Evolutionary conservation across 208 protist species (phyloP).

Genomic region (Trypanosoma conorhini): DNA sequence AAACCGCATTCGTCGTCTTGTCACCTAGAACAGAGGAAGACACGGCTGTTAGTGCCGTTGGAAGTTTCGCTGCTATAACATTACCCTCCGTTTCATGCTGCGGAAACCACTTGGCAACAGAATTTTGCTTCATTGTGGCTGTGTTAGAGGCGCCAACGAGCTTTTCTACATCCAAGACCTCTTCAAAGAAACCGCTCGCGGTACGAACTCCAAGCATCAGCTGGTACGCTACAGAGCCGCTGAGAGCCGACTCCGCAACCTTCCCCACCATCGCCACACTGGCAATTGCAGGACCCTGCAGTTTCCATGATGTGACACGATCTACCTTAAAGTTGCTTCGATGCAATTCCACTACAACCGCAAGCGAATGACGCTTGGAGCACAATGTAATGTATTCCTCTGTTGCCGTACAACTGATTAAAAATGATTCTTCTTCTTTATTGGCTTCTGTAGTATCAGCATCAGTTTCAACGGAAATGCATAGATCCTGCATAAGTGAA

Average conservation of each 20-base stretch:
- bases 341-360: slow-evolving; percentile 81
- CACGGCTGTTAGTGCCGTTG: slow-evolving; percentile 62
- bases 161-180: slow-evolving; percentile 73
- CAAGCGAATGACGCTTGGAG: slow-evolving; percentile 53
- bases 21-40: slow-evolving; percentile 82
- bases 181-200: slow-evolving; percentile 65
- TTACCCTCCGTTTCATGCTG: slow-evolving; percentile 9
- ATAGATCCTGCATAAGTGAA: slow-evolving; percentile 82
- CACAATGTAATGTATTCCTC: slow-evolving; percentile 91
- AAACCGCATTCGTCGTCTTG: slow-evolving; percentile 64
- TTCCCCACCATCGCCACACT: slow-evolving; percentile 79
- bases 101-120: slow-evolving; percentile 74
- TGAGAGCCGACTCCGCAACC: slow-evolving; percentile 55
- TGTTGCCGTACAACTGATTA: slow-evolving; percentile 69
- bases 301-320: slow-evolving; percentile 84
- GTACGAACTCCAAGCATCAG: slow-evolving; percentile 79
- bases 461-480: slow-evolving; percentile 41
- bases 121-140: slow-evolving; percentile 29
- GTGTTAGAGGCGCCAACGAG: slow-evolving; percentile 71
- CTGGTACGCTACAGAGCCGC: slow-evolving; percentile 76
- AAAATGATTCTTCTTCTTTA: slow-evolving; percentile 34
- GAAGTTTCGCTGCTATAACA: slow-evolving; percentile 14
- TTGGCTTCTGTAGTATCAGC: slow-evolving; percentile 20
- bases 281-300: slow-evolving; percentile 54
- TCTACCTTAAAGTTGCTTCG: slow-evolving; percentile 72